Percentiles rank a stretch among this genome's conserved stretches.
Evolutionary conservation across 176 grass and related monocot species (phyloP).

Genomic region (Lolium perenne): DNA sequence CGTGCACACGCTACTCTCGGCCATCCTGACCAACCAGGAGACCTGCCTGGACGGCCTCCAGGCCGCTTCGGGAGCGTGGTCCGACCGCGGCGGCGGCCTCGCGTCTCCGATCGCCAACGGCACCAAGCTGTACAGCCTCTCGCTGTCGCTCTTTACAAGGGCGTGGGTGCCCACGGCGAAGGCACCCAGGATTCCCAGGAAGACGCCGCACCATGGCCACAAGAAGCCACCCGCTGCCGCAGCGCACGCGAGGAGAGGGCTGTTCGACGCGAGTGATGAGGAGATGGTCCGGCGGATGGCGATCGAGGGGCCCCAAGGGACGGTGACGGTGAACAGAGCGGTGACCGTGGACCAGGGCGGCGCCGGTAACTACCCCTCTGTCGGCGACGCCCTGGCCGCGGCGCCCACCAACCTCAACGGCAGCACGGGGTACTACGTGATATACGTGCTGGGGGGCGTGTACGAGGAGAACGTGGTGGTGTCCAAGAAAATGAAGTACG

Average conservation of each 20-base stretch:
- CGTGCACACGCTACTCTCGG: slow-evolving; percentile 82
- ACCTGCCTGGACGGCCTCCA: slow-evolving; percentile 77
- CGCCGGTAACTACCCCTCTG: slow-evolving; percentile 60
- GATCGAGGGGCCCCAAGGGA: slow-evolving; percentile 40
- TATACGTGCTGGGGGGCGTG: slow-evolving; percentile 72
- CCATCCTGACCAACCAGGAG: slow-evolving; percentile 89
- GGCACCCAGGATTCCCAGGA: slow-evolving; percentile 34
- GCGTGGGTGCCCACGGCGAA: slow-evolving; percentile 69
- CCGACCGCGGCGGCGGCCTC: slow-evolving; percentile 51
- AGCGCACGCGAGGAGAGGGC: slow-evolving; percentile 15
- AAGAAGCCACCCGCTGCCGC: slow-evolving; percentile 1
- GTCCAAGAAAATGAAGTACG: slow-evolving; percentile 63
- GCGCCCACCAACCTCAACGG: slow-evolving; percentile 69
- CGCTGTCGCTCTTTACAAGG: slow-evolving; percentile 81
- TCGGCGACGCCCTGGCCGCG: slow-evolving; percentile 63
- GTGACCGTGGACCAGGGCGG: slow-evolving; percentile 71
- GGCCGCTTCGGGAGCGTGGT: slow-evolving; percentile 48
- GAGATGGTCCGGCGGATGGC: slow-evolving; percentile 52
- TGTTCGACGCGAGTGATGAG: slow-evolving; percentile 53
- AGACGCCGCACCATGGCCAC: slow-evolving; percentile 24
- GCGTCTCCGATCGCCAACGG: slow-evolving; percentile 52
- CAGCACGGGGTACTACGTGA: slow-evolving; percentile 73
- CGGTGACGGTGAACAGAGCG: slow-evolving; percentile 48
- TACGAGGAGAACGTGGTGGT: slow-evolving; percentile 90
- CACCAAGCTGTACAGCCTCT: slow-evolving; percentile 82